Base-by-base conservation (phyloP, 106 monocot species). In the Dendrobium officinale region DNA sequence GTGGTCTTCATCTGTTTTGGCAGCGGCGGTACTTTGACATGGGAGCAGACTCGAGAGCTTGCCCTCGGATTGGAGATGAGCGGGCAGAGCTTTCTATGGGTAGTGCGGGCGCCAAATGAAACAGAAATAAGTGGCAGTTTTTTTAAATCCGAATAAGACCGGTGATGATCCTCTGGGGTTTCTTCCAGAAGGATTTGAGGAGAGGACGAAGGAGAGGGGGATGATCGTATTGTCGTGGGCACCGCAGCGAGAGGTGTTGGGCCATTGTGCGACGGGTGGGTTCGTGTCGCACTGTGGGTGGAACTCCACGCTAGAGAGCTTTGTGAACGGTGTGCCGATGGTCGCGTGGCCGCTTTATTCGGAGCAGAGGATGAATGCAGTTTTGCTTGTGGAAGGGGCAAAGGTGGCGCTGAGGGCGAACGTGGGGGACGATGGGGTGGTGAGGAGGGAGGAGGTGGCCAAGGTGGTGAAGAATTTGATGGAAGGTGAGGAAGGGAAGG, bases 221-320 rank as follows among this genome's bases (percentile, higher is more conserved):
- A 10, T 78, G 43, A 70, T 85, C 2, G 73, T 81, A 6, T 6
- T 72, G 15, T 78, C 81, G 0, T 81, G 81, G 85, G 73, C 70
- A 4, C 80, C 85, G 7, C 85, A 85, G 73, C 22, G 44, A 17
- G 55, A 79, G 72, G 67, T 82, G 40, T 40, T 79, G 49, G 22
- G 42, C 0, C 82, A 79, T 51, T 5, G 0, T 13, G n/a, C 75
- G 17, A 75, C 79, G 0, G 77, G 82, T 24, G 85, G 85, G n/a
- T 82, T 85, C 55, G 33, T 87, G 56, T 80, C 78, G 31, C 90
- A 85, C 37, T 83, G 87, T 73, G 87, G 90, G 18, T 87, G 86
- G 90, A 89, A 89, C 75, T 87, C 87, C 74, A 81, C 82, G 75
- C 41, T 90, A 78, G 87, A 87, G 76, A 82, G 84, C 59, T 11